Evolutionary conservation across 768 basidiomycete genomes (phyloP), one percentile per base, ranked within the genome.

Genomic region (Hysterangium stoloniferum): DNA sequence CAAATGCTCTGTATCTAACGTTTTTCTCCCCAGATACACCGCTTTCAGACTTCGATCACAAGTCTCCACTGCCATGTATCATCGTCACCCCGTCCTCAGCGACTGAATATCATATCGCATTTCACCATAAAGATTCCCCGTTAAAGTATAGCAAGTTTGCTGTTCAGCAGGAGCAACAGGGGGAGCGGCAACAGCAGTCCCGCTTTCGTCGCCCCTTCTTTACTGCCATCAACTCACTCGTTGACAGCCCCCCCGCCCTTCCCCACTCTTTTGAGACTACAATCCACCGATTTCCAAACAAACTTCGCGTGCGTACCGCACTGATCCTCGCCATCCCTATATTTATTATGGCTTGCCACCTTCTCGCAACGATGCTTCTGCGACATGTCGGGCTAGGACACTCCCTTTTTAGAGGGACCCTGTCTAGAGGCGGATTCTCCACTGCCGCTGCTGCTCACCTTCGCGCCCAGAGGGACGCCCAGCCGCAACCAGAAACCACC

Each of bases 41-140:
- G 20, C 36, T 50, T n/a, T 13, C 6, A 15, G 48, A 50, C 37
- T 50, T 50, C 42, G 48, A 50, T 38, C 20, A 50, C 13, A 22
- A 41, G 28, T 50, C 48, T 6, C 48, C 48, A 2, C 25, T 50
- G 37, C 48, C 48, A 15, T 50, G 48, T 17, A 50, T 50, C 48
- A 50, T 50, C 25, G 48, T 50, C 25, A 50, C 48, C 11, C 48
- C 48, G 5, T 50, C 44, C 25, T 38, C 48, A 8, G 22, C 48
- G 5, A 50, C 37, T 6, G 48, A 50, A 29, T 50, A 50, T 31
- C 48, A 50, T 6, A 50, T 50, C 20, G 48, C 48, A 31, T 50
- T 50, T 36, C 48, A 50, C 24, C 48, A 27, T 17, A 50, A 50
- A 20, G 29, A 28, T 17, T 42, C 48, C 9, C 48, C 48, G 8